These are phyloP conservation scores for Quercus aquifolioides DNA, from an alignment of 306 rosid genomes.

Conservation along the genomic window DNA sequence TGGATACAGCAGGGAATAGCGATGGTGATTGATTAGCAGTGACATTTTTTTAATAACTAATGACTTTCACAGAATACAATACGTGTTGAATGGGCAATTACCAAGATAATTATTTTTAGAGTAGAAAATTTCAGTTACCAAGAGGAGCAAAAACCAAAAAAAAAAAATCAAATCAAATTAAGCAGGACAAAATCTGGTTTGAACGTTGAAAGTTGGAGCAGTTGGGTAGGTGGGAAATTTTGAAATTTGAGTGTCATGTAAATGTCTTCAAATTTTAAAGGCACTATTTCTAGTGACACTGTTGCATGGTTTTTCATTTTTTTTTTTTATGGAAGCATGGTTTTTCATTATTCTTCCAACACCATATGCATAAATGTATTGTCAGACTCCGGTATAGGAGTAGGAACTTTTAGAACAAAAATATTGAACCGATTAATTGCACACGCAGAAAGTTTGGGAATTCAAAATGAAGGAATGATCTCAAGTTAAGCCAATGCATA, in stretches of 20 bases:
- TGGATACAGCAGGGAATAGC: slow-evolving; percentile 2
- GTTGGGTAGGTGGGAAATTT: not conserved
- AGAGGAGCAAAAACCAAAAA: not conserved
- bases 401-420: not conserved
- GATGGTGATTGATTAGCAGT: slow-evolving; percentile 29
- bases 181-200: not conserved
- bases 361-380: too few species aligned
- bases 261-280: not conserved
- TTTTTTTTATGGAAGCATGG: too few species aligned
- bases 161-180: not conserved
- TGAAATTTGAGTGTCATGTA: not conserved
- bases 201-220: not conserved
- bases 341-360: too few species aligned
- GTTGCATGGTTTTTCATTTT: too few species aligned
- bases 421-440: not conserved
- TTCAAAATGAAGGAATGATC: not conserved
- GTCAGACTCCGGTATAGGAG: too few species aligned
- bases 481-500: not conserved
- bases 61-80: not conserved
- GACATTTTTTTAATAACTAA: slow-evolving; percentile 11
- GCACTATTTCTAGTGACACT: not conserved
- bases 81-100: not conserved
- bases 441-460: not conserved
- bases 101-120: slow-evolving; percentile 8
- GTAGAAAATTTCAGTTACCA: slow-evolving; percentile 2